Conservation (phyloP, 331 rosid species). For the Spiraea crenata region DNA sequence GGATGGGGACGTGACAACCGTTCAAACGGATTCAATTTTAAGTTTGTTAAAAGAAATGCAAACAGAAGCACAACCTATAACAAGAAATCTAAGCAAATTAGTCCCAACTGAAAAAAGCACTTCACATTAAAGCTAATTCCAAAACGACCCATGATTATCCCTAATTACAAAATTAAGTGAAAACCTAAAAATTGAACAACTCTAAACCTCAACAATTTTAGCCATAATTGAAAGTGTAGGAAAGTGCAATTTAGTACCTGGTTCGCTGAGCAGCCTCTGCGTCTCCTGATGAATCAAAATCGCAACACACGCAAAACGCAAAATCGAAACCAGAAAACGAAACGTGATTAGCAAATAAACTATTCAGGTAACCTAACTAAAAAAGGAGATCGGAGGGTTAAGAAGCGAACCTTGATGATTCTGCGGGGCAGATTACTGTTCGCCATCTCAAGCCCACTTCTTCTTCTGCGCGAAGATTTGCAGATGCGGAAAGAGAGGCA, state of each 20-base stretch:
- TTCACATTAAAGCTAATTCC: not conserved
- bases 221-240: not conserved
- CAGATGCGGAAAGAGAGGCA: conserved; percentile 9
- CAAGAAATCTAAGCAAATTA: no score
- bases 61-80: not conserved
- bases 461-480: not conserved
- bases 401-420: conserved; percentile 38
- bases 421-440: conserved; percentile 39
- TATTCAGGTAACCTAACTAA: no score
- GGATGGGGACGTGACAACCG: not conserved
- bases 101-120: not conserved
- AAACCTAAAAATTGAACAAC: not conserved
- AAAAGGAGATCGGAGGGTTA: conserved; percentile 19
- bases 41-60: not conserved
- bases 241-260: conserved; percentile 15
- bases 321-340: conserved; percentile 2
- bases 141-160: not conserved
- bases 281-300: conserved; percentile 27
- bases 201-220: not conserved
- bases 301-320: not conserved
- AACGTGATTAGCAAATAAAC: not conserved
- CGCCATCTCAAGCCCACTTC: conserved; percentile 26
- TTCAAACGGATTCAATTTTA: not conserved
- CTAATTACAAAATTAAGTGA: not conserved
- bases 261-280: conserved; percentile 45